These are phyloP conservation scores for Eucalyptus virginea DNA, from an alignment of 345 rosid species.

Conservation along the genomic window DNA sequence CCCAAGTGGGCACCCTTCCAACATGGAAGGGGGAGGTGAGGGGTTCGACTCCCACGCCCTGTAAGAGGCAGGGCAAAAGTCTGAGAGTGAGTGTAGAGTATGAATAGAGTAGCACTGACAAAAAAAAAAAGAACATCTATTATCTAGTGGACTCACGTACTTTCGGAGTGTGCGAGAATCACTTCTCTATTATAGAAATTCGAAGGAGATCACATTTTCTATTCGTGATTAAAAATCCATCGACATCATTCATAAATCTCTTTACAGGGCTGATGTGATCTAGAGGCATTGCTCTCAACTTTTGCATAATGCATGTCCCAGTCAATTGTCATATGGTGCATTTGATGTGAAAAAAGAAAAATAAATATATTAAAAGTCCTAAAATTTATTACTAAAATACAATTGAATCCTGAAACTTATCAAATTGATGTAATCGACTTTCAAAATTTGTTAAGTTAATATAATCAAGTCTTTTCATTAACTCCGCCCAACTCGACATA, in stretches of 20 bases:
- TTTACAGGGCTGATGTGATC: not conserved
- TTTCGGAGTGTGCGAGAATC: not conserved
- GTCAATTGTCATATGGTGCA: not conserved
- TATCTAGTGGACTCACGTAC: not conserved
- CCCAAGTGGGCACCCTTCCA: no score
- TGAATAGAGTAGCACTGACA: no score
- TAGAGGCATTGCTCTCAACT: not conserved
- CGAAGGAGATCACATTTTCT: not conserved
- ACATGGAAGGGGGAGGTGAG: no score
- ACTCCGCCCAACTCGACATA: not conserved
- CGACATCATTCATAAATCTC: not conserved
- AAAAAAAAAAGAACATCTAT: no score
- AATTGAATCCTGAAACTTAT: no score
- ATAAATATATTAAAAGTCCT: accelerated
- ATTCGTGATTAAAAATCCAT: not conserved
- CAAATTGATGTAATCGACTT: no score
- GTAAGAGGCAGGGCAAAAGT: no score
- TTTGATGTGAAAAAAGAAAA: not conserved
- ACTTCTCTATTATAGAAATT: not conserved
- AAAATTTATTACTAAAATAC: accelerated
- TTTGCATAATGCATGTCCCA: not conserved
- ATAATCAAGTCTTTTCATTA: no score
- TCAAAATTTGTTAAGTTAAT: no score
- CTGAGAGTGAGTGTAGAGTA: no score
- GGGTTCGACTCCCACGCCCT: no score